Percentiles rank a stretch among this genome's conserved stretches.
Conservation (phyloP, 768 basidiomycete genomes). For the Rhodocollybia butyracea region DNA sequence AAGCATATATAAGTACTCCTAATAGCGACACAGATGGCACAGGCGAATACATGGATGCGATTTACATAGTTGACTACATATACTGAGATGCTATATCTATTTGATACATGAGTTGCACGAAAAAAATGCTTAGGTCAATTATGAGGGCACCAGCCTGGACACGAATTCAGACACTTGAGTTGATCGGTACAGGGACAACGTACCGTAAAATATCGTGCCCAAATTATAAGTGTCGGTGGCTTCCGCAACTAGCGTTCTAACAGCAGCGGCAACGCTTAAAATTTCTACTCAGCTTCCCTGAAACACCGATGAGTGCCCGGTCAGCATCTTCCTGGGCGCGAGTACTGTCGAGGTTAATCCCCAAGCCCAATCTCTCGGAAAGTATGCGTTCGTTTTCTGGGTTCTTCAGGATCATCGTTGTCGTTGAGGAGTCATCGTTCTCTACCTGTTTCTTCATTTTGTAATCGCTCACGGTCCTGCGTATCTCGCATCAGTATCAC, state of each 20-base stretch:
- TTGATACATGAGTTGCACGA: too few species aligned
- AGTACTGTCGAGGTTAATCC: conserved; percentile 61
- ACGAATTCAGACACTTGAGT: background rate
- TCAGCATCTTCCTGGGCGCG: conserved; percentile 85
- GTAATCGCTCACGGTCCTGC: conserved; percentile 75
- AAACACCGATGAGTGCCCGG: conserved; percentile 77
- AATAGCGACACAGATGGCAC: too few species aligned
- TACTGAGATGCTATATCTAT: too few species aligned
- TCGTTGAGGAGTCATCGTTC: conserved; percentile 28
- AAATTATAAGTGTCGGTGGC: conserved; percentile 79
- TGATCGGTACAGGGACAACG: conserved; percentile 16
- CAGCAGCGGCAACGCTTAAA: conserved; percentile 90
- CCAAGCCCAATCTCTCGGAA: conserved; percentile 40
- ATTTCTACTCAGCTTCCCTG: conserved; percentile 77
- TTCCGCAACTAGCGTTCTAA: conserved; percentile 88
- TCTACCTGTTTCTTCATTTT: conserved; percentile 64
- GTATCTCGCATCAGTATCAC: background rate
- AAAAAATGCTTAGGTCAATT: background rate
- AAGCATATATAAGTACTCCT: too few species aligned
- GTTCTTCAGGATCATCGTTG: conserved; percentile 17
- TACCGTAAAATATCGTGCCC: conserved; percentile 75
- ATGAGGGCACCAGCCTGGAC: conserved; percentile 31
- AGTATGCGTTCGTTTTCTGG: conserved; percentile 13
- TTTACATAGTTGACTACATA: too few species aligned
- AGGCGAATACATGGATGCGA: too few species aligned